Base-by-base conservation (phyloP, 371 early-diverging fungal species). In the Mucor circinelloides region DNA sequence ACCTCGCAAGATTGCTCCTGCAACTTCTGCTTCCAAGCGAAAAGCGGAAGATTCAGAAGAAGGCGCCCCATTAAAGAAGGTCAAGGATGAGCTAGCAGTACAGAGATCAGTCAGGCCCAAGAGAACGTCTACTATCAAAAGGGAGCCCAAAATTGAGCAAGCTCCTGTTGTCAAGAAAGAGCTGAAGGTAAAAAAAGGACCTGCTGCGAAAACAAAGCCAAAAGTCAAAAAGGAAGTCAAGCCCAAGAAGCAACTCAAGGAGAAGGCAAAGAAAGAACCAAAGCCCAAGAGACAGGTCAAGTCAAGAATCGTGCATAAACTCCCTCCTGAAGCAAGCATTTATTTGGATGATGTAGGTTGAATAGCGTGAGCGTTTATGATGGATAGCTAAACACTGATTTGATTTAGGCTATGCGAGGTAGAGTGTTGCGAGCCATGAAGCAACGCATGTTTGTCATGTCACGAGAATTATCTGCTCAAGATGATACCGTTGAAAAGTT, bases 391-490 rank as follows among this genome's bases (percentile, higher is more conserved):
- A 19, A n/a, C 6, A 44, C 19, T n/a, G 8, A 6, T 19, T 44
- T 6, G 52, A 46, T 23, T 0, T 30, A 78, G 78, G 19, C 40
- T n/a, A 54, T 75, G 59, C 66, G 58, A 44, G 70, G 65, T 4
- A 69, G 79, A 54, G 58, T 79, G 0, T 9, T 64, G 7, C 60
- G 79, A 55, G 73, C 73, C 1, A 58, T 65, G 52, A 69, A 64
- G 2, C 75, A 78, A 64, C 54, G 60, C 4, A 78, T 78, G 75
- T 78, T 65, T 66, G 69, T 78, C n/a, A 8, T 78, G 23, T 64
- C 66, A 5, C 58, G 78, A 34, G 42, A 64, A 5, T 31, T 56
- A 2, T 15, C 12, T 13, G 23, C 30, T 23, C 0, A 17, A 6
- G 62, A 59, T 36, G 32, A 65, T 1, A 64, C 58, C 21, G 10